Evolutionary conservation across 2,329 filamentous ascomycete genomes (phyloP).

Genomic region (Alternaria sp.): DNA sequence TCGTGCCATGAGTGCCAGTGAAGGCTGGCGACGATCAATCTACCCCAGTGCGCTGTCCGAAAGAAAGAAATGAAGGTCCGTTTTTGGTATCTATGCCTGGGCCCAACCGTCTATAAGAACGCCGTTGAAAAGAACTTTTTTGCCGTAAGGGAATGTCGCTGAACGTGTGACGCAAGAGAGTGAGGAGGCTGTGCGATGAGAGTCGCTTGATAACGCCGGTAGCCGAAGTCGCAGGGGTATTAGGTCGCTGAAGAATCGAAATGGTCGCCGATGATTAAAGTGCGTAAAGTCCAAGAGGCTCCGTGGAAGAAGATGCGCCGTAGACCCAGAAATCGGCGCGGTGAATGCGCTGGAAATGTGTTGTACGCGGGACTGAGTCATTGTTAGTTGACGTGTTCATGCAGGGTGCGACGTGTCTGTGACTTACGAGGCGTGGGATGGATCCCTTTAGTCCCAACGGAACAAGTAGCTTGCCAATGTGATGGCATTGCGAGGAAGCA

Average conservation of each 20-base stretch:
- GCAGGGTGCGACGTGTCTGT: slow-evolving; percentile 35
- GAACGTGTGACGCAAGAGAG: slow-evolving; percentile 34
- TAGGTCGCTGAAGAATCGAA: slow-evolving; percentile 45
- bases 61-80: slow-evolving; percentile 35
- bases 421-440: slow-evolving; percentile 43
- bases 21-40: slow-evolving; percentile 43
- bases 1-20: slow-evolving; percentile 38
- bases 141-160: slow-evolving; percentile 47
- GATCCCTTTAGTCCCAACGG: slow-evolving; percentile 43
- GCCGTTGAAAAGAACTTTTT: slow-evolving; percentile 45
- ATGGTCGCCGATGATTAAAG: slow-evolving; percentile 46
- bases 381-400: slow-evolving; percentile 37
- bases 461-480: slow-evolving; percentile 13
- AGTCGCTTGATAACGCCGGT: slow-evolving; percentile 35
- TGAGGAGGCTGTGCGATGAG: slow-evolving; percentile 17
- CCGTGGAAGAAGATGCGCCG: slow-evolving; percentile 24
- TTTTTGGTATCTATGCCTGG: slow-evolving; percentile 52
- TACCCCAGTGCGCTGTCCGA: slow-evolving; percentile 41
- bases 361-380: slow-evolving; percentile 34
- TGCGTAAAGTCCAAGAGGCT: slow-evolving; percentile 38
- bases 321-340: slow-evolving; percentile 15
- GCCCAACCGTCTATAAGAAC: slow-evolving; percentile 50
- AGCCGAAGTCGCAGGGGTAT: slow-evolving; percentile 43
- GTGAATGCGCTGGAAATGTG: slow-evolving; percentile 18
- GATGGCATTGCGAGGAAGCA: not conserved